Percentiles rank a stretch among this genome's conserved stretches.
Evolutionary conservation across 2,329 filamentous ascomycete genomes (phyloP).

Genomic region (Tolypocladium guangdongense): DNA sequence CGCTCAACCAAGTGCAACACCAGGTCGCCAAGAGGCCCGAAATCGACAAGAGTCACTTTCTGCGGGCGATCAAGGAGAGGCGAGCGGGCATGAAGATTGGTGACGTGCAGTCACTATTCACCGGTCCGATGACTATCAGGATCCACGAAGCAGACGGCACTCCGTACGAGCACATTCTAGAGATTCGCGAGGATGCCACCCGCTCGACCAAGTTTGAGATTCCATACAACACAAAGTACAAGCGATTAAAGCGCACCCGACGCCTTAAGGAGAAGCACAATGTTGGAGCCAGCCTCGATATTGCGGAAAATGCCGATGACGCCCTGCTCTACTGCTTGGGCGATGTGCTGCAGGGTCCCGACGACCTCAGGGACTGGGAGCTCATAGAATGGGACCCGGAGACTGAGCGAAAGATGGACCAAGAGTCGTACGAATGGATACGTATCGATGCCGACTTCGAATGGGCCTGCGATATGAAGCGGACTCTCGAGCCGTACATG

Average conservation of each 20-base stretch:
- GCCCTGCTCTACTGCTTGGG: conserved; percentile 84
- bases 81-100: conserved; percentile 57
- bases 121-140: conserved; percentile 91
- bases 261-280: conserved; percentile 65
- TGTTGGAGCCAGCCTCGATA: conserved; percentile 48
- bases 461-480: conserved; percentile 81
- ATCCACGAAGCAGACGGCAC: conserved; percentile 98
- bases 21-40: conserved; percentile 28
- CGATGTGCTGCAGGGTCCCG: conserved; percentile 73
- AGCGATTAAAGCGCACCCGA: conserved; percentile 81
- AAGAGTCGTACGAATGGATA: conserved; percentile 98
- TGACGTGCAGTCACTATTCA: conserved; percentile 69
- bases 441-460: conserved; percentile 97
- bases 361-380: conserved; percentile 75
- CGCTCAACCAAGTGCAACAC: conserved; percentile 65
- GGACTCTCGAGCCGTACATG: conserved; percentile 89
- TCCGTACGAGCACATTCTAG: conserved; percentile 94
- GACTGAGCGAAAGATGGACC: conserved; percentile 82
- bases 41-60: conserved; percentile 64
- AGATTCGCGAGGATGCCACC: conserved; percentile 77
- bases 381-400: conserved; percentile 83
- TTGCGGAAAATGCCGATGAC: conserved; percentile 56
- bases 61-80: conserved; percentile 75
- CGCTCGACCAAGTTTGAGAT: conserved; percentile 76
- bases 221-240: conserved; percentile 98